Evolutionary conservation across 2,329 filamentous ascomycete species (phyloP).

Genomic region (Penicillium sp.): DNA sequence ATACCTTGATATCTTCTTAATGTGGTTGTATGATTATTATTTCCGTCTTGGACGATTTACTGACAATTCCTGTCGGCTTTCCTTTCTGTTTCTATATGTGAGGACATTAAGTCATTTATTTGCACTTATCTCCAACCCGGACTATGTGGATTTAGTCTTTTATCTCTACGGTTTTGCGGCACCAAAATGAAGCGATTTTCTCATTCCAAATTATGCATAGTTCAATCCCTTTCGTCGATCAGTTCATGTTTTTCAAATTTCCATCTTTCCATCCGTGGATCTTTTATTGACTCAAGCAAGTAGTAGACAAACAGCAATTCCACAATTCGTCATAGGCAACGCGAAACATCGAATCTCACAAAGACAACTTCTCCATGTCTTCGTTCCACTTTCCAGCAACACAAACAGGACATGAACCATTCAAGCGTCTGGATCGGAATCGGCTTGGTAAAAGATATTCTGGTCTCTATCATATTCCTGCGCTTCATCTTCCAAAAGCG

Average conservation of each 20-base stretch:
- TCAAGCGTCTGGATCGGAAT: not conserved
- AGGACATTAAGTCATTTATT: not conserved
- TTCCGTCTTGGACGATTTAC: not conserved
- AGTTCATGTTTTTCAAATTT: too few relatives aligned
- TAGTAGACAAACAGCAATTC: not conserved
- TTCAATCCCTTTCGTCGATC: too few relatives aligned
- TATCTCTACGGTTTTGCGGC: not conserved
- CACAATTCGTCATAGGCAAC: not conserved
- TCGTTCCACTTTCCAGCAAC: too few relatives aligned
- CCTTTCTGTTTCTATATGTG: not conserved
- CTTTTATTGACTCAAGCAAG: not conserved
- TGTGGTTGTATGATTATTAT: conserved; percentile 8
- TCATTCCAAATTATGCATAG: not conserved
- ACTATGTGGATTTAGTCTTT: not conserved
- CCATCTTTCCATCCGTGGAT: too few relatives aligned
- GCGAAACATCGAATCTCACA: too few relatives aligned
- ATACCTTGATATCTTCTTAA: not conserved
- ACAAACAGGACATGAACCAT: too few relatives aligned
- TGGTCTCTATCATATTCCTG: too few relatives aligned
- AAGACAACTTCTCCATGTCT: too few relatives aligned
- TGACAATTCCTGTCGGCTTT: not conserved
- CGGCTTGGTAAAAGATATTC: too few relatives aligned
- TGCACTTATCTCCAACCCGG: too few relatives aligned
- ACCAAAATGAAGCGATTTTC: not conserved
- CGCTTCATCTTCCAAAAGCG: too few relatives aligned